Evolutionary conservation across 768 basidiomycete genomes (phyloP), one percentile per base, ranked within the genome.

Genomic region (Rhizopogon vesiculosus): DNA sequence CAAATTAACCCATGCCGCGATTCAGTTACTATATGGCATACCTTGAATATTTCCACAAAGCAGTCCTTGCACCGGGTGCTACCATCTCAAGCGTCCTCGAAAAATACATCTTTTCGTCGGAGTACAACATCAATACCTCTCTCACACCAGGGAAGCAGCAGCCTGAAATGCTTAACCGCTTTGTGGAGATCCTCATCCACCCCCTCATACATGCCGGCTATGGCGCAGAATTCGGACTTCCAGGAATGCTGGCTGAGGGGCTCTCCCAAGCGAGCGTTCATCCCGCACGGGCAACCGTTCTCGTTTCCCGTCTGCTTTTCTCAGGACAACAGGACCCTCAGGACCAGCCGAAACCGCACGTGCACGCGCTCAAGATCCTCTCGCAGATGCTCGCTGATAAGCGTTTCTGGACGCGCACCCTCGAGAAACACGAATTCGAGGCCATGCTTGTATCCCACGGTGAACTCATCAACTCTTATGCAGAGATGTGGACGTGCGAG

Each of bases 171-270:
- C 67, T 89, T 2, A 78, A 75, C 57, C 78, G 85, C 13, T 76
- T 84, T 56, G 59, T 86, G 33, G 76, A 79, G 12, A 85, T 84
- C 18, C 67, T 89, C 22, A 55, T 88, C 2, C 88, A 90, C 57
- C 83, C 86, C 0, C 59, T 87, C 54, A 87, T 89, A 40, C 84
- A 88, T 61, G 59, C 72, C 3, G 86, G 84, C 3, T 81, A 82
- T 62, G 87, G 85, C 2, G 67, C 77, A 7, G 88, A 89, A 63
- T 88, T 89, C 56, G 77, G 78, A 13, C 51, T 88, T 35, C 78
- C 77, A 10, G 87, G 86, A 2, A 73, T 86, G 58, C 69, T 84
- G 3, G 81, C 80, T 3, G 87, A 89, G 74, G 86, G 87, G 84
- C 78, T 87, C 3, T 83, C 86, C 1, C 77, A 80, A 66, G 71